phyloP scores from a whole-genome alignment of 1,139 yeast genomes.

The Candida sp. region DNA sequence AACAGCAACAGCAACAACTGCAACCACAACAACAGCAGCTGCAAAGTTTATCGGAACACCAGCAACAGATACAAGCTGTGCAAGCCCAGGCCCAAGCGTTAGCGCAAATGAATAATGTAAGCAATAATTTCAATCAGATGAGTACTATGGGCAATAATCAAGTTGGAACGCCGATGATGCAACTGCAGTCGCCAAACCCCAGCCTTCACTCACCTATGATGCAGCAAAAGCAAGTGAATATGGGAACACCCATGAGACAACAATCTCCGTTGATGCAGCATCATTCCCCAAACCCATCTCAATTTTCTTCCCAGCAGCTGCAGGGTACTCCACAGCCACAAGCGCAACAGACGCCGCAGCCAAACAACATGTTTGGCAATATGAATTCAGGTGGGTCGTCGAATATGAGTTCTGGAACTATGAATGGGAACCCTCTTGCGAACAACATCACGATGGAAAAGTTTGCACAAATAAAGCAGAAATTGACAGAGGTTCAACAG shows the following conservation, averaged over 20 bases:
- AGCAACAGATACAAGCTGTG: conserved; percentile 13
- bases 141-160: conserved; percentile 1
- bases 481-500: conserved; percentile 47
- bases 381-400: conserved; percentile 10
- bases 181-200: conserved; percentile 12
- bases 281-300: conserved; percentile 12
- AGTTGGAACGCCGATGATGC: conserved; percentile 12
- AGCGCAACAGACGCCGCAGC: conserved; percentile 4
- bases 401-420: conserved; percentile 12
- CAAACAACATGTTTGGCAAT: conserved; percentile 7
- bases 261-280: conserved; percentile 14
- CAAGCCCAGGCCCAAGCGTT: conserved; percentile 15
- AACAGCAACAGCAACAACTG: conserved; percentile 3
- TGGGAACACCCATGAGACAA: conserved; percentile 10
- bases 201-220: conserved; percentile 13
- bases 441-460: conserved; percentile 42
- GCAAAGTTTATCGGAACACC: conserved; percentile 7
- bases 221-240: conserved; percentile 10
- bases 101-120: conserved; percentile 10
- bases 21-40: conserved; percentile 13
- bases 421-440: conserved; percentile 5
- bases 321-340: conserved; percentile 5
- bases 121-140: neutral
- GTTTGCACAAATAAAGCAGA: conserved; percentile 44
- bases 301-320: conserved; percentile 2